These are phyloP conservation scores for Celoporthe dispersa DNA, from an alignment of 2,329 filamentous ascomycete genomes.

Conservation along the genomic window DNA sequence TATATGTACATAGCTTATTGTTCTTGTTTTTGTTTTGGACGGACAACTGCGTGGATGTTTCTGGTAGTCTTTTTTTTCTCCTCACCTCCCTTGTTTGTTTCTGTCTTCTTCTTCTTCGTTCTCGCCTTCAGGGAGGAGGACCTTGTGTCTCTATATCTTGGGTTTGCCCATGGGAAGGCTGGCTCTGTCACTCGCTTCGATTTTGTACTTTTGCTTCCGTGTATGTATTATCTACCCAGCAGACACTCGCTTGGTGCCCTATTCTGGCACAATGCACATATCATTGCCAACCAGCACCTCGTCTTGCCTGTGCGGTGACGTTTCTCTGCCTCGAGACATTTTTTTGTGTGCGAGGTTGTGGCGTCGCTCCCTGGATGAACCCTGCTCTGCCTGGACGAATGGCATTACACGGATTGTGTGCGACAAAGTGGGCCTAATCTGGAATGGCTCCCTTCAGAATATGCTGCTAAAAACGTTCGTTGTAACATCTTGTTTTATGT, in stretches of 20 bases:
- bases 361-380: background rate
- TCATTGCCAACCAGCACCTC: background rate
- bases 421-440: background rate
- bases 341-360: background rate
- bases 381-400: slow-evolving; percentile 4
- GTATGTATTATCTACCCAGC: slow-evolving; percentile 11
- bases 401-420: slow-evolving; percentile 1
- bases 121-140: background rate
- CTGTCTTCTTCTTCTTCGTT: background rate
- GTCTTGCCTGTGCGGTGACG: background rate
- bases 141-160: background rate
- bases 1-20: background rate
- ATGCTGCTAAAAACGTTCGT: background rate
- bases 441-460: background rate
- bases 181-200: slow-evolving; percentile 4
- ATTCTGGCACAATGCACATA: slow-evolving; percentile 1
- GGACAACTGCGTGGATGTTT: background rate
- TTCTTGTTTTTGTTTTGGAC: background rate
- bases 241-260: background rate
- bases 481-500: no score
- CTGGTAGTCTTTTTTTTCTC: background rate
- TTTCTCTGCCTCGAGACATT: background rate
- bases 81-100: background rate
- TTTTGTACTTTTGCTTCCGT: background rate
- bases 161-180: background rate